Conservation (phyloP, 495 filamentous ascomycete genomes). For the Penicillium goetzii region DNA sequence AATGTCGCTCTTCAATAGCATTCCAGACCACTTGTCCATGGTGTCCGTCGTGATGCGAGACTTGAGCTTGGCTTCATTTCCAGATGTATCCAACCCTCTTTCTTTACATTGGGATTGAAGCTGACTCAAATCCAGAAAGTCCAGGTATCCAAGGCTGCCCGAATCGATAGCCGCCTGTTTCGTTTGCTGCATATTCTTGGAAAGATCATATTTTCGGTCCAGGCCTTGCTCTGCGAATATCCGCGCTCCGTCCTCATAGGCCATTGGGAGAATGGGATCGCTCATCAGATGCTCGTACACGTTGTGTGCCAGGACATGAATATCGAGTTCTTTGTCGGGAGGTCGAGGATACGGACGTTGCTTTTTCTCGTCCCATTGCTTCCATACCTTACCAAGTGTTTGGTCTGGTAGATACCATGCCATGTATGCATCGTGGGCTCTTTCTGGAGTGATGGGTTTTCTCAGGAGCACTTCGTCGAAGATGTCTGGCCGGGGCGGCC, state of each 20-base stretch:
- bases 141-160: constrained; percentile 1
- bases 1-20: constrained; percentile 26
- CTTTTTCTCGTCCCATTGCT: neutral
- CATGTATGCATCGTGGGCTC: constrained; percentile 30
- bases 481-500: constrained; percentile 28
- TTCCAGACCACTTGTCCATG: constrained; percentile 15
- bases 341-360: constrained; percentile 16
- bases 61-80: constrained; percentile 3
- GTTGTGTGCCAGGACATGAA: constrained; percentile 26
- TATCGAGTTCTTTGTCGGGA: neutral
- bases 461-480: constrained; percentile 25
- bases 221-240: constrained; percentile 7
- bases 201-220: neutral
- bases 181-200: constrained; percentile 2
- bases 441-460: constrained; percentile 16
- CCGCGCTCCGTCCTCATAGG: constrained; percentile 7
- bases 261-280: constrained; percentile 18
- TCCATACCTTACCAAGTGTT: constrained; percentile 20
- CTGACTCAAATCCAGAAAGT: neutral
- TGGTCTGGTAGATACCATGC: constrained; percentile 32
- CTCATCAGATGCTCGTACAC: constrained; percentile 34
- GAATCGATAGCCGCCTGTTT: constrained; percentile 6
- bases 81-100: neutral
- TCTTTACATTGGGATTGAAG: constrained; percentile 1
- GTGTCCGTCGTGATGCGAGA: constrained; percentile 11